Evolutionary conservation across 768 basidiomycete species (phyloP), one percentile per base, ranked within the genome.

Genomic region (Suillus placidus): DNA sequence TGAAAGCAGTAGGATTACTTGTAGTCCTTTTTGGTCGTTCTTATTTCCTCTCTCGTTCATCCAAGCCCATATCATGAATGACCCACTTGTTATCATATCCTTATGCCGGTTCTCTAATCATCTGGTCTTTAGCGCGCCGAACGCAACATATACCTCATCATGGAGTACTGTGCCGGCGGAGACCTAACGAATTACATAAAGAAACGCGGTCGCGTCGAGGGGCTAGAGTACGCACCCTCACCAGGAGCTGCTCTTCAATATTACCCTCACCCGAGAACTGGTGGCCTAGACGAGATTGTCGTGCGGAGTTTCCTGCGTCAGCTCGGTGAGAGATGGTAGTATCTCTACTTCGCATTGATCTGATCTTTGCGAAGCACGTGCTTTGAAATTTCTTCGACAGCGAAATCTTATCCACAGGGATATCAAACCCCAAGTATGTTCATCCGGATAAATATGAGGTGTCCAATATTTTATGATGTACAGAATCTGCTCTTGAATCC

Each of bases 141-240:
- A 70, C 84, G 84, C 64, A 86, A 91, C 71, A 91, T 93, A 71
- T 98, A 97, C 80, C 88, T 99, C 64, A 91, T 99, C 71, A 99
- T 99, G 91, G 97, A 97, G 71, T 98, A 88, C 76, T 99, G 97
- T 75, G 88, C 95, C 1, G 97, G 96, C 2, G 96, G 96, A 3
- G 97, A 99, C 78, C 87, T 99, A 58, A 94, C 95, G 0, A 88
- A 94, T 70, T 99, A 99, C 73, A 97, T 99, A 84, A 95, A 95
- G 88, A 95, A 94, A 74, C 89, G 96, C n/a, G 97, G 97, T 18
- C 87, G 91, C 20, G 90, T 99, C 54, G 92, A 97, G 56, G 90
- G 91, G 4, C 84, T 99, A 14, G 92, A 96, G 74, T 97, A 93
- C 65, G 75, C 86, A 0, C 91, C 95, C 4, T 79, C 82, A 16